Percentiles rank a stretch among this genome's conserved stretches.
These are phyloP conservation scores for Umbelopsis sp. DNA, from an alignment of 192 early-diverging fungal species.

Conservation along the genomic window DNA sequence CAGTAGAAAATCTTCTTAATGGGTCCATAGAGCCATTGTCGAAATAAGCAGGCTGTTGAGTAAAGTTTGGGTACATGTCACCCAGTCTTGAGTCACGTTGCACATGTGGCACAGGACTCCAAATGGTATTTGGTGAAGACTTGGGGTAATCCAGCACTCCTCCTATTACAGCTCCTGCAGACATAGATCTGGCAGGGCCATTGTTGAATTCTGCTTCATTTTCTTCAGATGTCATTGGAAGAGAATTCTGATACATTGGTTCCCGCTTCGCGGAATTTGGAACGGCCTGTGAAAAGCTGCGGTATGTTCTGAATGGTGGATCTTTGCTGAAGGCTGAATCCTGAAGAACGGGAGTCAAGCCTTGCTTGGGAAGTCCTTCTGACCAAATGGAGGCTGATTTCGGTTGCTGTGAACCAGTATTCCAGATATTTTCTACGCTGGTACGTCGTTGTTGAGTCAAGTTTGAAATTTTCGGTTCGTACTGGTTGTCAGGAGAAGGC, in stretches of 20 bases:
- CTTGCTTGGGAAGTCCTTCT: conserved; percentile 1
- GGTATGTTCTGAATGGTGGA: conserved; percentile 12
- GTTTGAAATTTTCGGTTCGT: not conserved
- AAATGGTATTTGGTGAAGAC: not conserved
- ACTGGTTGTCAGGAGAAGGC: not conserved
- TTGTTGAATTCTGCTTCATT: not conserved
- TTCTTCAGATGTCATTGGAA: conserved; percentile 2
- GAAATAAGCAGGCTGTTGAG: not conserved
- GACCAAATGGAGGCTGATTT: conserved; percentile 7
- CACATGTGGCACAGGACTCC: conserved; percentile 12
- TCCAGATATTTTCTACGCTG: conserved; percentile 4
- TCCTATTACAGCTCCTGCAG: not conserved
- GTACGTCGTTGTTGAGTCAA: conserved; percentile 4
- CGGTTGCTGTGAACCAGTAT: not conserved
- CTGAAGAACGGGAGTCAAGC: not conserved
- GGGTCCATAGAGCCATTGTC: not conserved
- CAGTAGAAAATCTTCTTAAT: not conserved
- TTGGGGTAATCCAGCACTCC: not conserved
- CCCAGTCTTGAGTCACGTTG: conserved; percentile 5
- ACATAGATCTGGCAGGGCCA: not conserved
- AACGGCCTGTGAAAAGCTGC: not conserved
- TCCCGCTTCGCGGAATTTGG: conserved; percentile 19
- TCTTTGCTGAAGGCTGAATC: conserved; percentile 6
- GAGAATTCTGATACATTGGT: conserved; percentile 12
- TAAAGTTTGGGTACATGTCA: not conserved